Conservation (phyloP, 164 flowering plant genomes). For the Platanus orientalis region DNA sequence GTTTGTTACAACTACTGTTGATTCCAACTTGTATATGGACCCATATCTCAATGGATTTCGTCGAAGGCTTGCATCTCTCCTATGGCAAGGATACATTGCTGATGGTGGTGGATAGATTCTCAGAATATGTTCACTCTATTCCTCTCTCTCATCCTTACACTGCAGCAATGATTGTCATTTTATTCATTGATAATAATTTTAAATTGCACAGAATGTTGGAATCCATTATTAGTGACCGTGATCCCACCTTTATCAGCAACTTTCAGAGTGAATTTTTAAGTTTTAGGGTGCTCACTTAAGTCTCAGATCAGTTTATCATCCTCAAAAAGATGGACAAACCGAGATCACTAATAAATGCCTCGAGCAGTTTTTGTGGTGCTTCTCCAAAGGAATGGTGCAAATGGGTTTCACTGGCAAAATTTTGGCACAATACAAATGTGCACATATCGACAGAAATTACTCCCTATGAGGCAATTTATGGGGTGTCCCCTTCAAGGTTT, state of each 20-base stretch:
- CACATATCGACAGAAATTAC: no score
- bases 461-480: no score
- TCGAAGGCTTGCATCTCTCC: no score
- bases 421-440: neutral
- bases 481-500: no score
- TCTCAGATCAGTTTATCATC: neutral
- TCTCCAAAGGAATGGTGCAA: neutral
- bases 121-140: neutral
- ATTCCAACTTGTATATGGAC: neutral
- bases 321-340: neutral
- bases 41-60: neutral
- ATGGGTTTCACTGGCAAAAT: neutral
- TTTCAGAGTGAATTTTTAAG: no score
- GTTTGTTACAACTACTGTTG: neutral
- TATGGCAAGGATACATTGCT: neutral
- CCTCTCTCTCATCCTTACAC: neutral
- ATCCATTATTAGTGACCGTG: no score
- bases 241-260: no score
- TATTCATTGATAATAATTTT: neutral
- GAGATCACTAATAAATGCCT: neutral
- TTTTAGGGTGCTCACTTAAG: neutral
- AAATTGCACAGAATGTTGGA: no score
- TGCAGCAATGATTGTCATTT: neutral
- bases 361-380: neutral
- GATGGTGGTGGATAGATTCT: neutral